These are phyloP conservation scores for Schwanniomyces polymorphus DNA, from an alignment of 805 yeast species.

Conservation along the genomic window DNA sequence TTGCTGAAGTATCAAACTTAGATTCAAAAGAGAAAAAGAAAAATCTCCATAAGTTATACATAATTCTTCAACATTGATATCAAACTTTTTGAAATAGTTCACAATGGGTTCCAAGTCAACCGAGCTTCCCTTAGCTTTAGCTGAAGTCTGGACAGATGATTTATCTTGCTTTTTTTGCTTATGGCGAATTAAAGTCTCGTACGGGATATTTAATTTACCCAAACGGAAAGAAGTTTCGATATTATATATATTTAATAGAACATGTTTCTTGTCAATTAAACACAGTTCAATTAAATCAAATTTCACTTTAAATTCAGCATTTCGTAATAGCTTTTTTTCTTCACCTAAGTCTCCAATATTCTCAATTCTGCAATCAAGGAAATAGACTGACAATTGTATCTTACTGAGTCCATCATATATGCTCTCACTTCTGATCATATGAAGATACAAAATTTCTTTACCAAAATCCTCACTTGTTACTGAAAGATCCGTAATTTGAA, in stretches of 20 bases:
- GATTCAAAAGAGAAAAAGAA: slow-evolving; percentile 16
- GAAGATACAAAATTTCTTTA: slow-evolving; percentile 7
- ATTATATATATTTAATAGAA: background rate
- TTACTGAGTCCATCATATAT: slow-evolving; percentile 11
- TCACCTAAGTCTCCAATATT: slow-evolving; percentile 3
- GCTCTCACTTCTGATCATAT: slow-evolving; percentile 21
- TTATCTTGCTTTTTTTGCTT: background rate
- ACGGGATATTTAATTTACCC: background rate
- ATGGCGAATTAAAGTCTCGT: background rate
- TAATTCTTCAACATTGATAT: slow-evolving; percentile 25
- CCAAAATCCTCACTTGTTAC: slow-evolving; percentile 5
- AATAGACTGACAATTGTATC: slow-evolving; percentile 13
- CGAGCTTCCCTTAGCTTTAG: background rate
- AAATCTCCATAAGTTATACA: slow-evolving; percentile 16
- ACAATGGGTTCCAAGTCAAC: background rate
- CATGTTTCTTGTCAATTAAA: background rate
- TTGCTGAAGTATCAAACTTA: background rate
- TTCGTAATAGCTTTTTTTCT: slow-evolving; percentile 18
- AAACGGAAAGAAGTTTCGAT: background rate
- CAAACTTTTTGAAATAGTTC: slow-evolving; percentile 4
- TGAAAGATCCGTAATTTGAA: slow-evolving; percentile 19
- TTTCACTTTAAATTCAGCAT: slow-evolving; percentile 19
- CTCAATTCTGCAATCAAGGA: slow-evolving; percentile 21
- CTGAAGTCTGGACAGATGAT: background rate
- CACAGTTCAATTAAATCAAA: slow-evolving; percentile 11